A percentile compares a stretch with the other conserved stretches of the same genome.
These are phyloP conservation scores for Willaertia magna DNA, from an alignment of 208 protist species.

Conservation along the genomic window DNA sequence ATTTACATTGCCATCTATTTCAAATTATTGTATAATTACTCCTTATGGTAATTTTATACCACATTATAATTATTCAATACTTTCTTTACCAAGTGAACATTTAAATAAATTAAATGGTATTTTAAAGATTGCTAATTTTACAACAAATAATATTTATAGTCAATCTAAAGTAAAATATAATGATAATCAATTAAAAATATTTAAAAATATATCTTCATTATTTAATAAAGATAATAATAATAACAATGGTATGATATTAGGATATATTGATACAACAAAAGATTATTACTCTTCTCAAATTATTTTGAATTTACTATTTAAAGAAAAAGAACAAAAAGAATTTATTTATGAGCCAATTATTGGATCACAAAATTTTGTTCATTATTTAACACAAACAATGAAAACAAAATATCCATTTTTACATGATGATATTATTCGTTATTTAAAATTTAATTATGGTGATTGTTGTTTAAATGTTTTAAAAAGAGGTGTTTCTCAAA, in stretches of 20 bases:
- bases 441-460: not conserved
- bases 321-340: not conserved
- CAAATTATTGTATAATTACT: not conserved
- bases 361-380: not conserved
- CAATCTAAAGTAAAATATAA: not conserved
- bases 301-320: not conserved
- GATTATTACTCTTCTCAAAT: not conserved
- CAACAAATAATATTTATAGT: not conserved
- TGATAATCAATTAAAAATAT: too few relatives aligned
- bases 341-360: not conserved
- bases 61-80: not conserved
- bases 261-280: not conserved
- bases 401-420: not conserved
- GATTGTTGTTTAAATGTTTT: not conserved
- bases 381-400: not conserved
- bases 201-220: too few relatives aligned
- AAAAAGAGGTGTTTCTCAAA: not conserved
- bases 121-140: not conserved
- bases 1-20: not conserved
- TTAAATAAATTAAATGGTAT: not conserved
- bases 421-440: not conserved
- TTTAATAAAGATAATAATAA: too few relatives aligned
- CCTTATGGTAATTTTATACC: not conserved
- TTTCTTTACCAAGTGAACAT: not conserved
- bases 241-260: not conserved